Evolutionary conservation across 2,329 filamentous ascomycete genomes (phyloP).

Genomic region (Penicillium sclerotigenum): DNA sequence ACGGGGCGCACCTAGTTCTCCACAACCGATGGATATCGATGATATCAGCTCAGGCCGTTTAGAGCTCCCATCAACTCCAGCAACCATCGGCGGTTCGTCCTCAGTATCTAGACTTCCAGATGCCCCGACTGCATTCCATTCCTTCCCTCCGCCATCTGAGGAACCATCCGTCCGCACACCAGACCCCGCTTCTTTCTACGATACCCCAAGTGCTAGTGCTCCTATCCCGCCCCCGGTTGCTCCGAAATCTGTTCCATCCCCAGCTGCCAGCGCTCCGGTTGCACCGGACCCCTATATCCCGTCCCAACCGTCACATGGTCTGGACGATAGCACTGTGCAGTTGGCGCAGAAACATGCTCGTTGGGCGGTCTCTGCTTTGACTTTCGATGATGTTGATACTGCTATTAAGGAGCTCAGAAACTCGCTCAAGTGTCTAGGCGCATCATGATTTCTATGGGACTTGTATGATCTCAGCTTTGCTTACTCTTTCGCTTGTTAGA

Average conservation of each 20-base stretch:
- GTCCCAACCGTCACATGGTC: conserved; percentile 29
- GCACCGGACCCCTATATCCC: conserved; percentile 19
- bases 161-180: conserved; percentile 24
- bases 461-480: not conserved
- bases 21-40: conserved; percentile 37
- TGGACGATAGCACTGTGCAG: conserved; percentile 69
- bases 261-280: conserved; percentile 26
- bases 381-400: conserved; percentile 92
- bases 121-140: conserved; percentile 40
- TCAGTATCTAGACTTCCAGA: conserved; percentile 32
- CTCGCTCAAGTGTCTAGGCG: conserved; percentile 70
- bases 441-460: conserved; percentile 26
- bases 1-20: conserved; percentile 24
- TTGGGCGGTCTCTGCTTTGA: conserved; percentile 93
- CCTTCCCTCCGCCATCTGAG: conserved; percentile 41
- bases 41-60: conserved; percentile 30
- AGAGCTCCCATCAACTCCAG: conserved; percentile 41
- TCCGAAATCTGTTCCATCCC: conserved; percentile 13
- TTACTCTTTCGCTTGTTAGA: not conserved
- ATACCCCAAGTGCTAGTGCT: conserved; percentile 16
- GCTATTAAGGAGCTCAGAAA: conserved; percentile 79
- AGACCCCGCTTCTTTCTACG: conserved; percentile 23
- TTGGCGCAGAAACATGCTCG: conserved; percentile 92
- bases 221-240: conserved; percentile 18
- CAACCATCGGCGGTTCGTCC: conserved; percentile 33